A percentile compares a stretch with the other conserved stretches of the same genome.
Evolutionary conservation across 2,329 filamentous ascomycete species (phyloP).

Genomic region (Cladosporium sphaerospermum): DNA sequence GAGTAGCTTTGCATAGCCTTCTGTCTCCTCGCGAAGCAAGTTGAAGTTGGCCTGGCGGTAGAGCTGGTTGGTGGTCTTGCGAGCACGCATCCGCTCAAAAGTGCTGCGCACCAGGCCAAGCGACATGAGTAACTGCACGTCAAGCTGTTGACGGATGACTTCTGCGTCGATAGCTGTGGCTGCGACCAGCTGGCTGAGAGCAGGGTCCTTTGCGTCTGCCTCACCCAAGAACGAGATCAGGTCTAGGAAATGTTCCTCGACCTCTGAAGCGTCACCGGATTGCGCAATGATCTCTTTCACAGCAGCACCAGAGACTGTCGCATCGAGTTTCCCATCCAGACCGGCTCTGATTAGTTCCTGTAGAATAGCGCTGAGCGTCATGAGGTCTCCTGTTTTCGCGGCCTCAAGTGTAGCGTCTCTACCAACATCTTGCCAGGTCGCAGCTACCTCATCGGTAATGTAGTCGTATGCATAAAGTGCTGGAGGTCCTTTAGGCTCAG

Average conservation of each 20-base stretch:
- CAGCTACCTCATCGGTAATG: constrained; percentile 63
- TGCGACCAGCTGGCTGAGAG: constrained; percentile 62
- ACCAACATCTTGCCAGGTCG: constrained; percentile 61
- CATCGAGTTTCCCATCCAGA: constrained; percentile 60
- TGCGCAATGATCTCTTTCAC: constrained; percentile 68
- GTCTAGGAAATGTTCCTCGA: constrained; percentile 67
- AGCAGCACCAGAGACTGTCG: constrained; percentile 62
- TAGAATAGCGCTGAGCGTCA: constrained; percentile 65
- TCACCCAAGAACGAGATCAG: constrained; percentile 74
- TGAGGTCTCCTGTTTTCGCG: constrained; percentile 55
- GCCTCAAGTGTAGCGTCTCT: constrained; percentile 61
- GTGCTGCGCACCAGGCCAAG: constrained; percentile 78
- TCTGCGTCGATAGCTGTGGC: constrained; percentile 65
- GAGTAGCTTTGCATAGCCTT: constrained; percentile 93
- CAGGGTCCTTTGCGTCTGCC: constrained; percentile 52
- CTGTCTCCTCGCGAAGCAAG: constrained; percentile 85
- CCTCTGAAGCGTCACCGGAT: constrained; percentile 41
- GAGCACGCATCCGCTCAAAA: constrained; percentile 75
- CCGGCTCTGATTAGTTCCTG: constrained; percentile 79
- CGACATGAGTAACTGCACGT: constrained; percentile 66
- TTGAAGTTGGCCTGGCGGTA: constrained; percentile 98
- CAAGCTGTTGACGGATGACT: constrained; percentile 75
- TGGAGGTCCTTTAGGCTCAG: constrained; percentile 14
- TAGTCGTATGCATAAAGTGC: constrained; percentile 63
- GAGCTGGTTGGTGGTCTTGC: constrained; percentile 84